Base-by-base conservation (phyloP, 345 rosid genomes). In the Eucalyptus caleyi region DNA sequence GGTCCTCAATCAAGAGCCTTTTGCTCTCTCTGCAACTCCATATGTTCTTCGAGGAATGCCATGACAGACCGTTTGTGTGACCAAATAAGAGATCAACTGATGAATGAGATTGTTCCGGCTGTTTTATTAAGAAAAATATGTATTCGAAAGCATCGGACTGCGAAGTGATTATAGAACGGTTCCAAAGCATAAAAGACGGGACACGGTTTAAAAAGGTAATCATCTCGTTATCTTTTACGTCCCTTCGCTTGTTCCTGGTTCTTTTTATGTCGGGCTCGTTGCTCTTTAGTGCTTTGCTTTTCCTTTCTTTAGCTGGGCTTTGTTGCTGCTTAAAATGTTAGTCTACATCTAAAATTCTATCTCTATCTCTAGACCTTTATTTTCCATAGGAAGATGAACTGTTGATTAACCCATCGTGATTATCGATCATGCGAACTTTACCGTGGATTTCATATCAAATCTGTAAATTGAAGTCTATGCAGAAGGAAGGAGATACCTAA, bases 1-100 rank as follows among this genome's bases (percentile, higher is more conserved):
- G 81, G 81, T 69, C 42, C 42, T 5, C 13, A 69, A 5, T 69
- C 12, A 40, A 32, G 23, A 9, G 67, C 21, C 44, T 69, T 34
- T 10, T 2, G 14, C 44, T 69, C 82, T 34, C 82, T 69, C 14
- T 9, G 26, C 82, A 19, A 34, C 82, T 34, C 44, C 7, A 1
- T 18, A 18, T 10, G 82, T 18, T 18, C 82, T 9, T 21, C 23
- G 21, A 69, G 21, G 26, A 34, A 34, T 34, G 80, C 11, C 0
- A 3, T 0, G 40, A 15, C 9, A 18, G 40, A 32, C 5, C 5
- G 80, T 11, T 32, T 16, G 4, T 3, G 80, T 23, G 24, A 0
- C 24, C 80, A 32, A 67, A 32, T 9, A 44, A 10, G 81, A 34
- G 26, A 34, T 34, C 81, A 19, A 9, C 44, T 9, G 81, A 69